Percentiles rank a stretch among this genome's conserved stretches.
These are phyloP conservation scores for Paraphoma chrysanthemicola DNA, from an alignment of 2,329 filamentous ascomycete species.

Conservation along the genomic window DNA sequence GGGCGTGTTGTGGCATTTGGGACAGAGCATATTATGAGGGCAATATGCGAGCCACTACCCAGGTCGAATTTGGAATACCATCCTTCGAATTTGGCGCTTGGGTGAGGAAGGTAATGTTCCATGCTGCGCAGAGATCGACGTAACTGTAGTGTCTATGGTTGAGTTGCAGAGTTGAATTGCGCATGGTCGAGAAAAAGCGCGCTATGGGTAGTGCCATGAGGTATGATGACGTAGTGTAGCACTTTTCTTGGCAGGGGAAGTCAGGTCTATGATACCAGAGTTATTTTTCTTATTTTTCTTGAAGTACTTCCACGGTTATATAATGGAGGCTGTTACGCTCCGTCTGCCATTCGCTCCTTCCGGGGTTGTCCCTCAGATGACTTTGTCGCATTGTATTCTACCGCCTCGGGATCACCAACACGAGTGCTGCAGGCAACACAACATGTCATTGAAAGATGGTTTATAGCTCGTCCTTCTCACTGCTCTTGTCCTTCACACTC, in stretches of 20 bases:
- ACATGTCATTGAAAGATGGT: neutral
- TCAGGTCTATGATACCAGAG: neutral
- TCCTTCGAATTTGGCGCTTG: slow-evolving; percentile 54
- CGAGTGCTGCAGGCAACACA: too few species aligned
- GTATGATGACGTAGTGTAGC: slow-evolving; percentile 5
- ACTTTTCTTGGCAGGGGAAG: neutral
- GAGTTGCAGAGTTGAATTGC: too few species aligned
- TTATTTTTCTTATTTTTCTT: neutral
- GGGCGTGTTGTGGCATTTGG: slow-evolving; percentile 48
- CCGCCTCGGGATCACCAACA: too few species aligned
- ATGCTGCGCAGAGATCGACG: slow-evolving; percentile 23
- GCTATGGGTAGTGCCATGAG: neutral
- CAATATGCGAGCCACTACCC: slow-evolving; percentile 54
- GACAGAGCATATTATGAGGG: slow-evolving; percentile 56
- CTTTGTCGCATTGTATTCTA: too few species aligned
- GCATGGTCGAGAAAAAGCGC: too few species aligned
- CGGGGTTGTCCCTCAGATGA: too few species aligned
- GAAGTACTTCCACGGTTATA: too few species aligned
- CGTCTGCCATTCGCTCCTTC: too few species aligned
- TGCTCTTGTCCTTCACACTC: slow-evolving; percentile 18
- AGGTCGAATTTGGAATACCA: slow-evolving; percentile 60
- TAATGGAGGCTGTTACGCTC: too few species aligned
- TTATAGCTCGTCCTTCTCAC: slow-evolving; percentile 37
- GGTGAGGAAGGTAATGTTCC: slow-evolving; percentile 55
- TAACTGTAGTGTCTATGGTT: neutral